These are phyloP conservation scores for Emericellopsis cladophorae DNA, from an alignment of 2,329 filamentous ascomycete species.

Conservation along the genomic window DNA sequence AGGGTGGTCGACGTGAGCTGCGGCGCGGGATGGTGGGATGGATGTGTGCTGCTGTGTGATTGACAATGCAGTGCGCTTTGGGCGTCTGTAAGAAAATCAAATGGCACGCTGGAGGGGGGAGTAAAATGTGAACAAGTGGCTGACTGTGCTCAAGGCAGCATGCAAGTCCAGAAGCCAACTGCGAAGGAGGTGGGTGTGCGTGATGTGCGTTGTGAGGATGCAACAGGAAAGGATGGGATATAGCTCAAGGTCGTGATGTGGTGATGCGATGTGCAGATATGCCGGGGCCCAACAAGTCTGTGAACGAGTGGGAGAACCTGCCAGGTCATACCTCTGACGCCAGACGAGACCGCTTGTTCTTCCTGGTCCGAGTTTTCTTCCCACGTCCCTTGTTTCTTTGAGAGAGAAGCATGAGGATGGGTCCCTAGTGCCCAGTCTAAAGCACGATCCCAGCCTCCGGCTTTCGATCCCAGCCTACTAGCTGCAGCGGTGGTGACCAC, in stretches of 20 bases:
- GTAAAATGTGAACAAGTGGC: not conserved
- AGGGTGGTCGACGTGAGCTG: not conserved
- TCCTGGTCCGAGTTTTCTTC: not conserved
- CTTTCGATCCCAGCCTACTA: too few relatives aligned
- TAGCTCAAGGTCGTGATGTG: too few relatives aligned
- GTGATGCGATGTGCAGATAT: not conserved
- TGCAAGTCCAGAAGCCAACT: not conserved
- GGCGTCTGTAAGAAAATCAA: not conserved
- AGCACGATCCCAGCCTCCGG: constrained; percentile 1
- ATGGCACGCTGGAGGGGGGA: not conserved
- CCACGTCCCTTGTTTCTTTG: not conserved
- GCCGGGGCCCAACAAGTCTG: not conserved
- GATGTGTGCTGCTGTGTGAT: too few relatives aligned
- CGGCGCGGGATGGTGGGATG: not conserved
- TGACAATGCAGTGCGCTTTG: not conserved
- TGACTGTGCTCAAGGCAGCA: too few relatives aligned
- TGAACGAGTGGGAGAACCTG: not conserved
- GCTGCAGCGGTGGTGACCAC: too few relatives aligned
- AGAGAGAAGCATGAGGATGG: not conserved
- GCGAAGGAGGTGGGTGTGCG: not conserved
- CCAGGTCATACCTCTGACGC: constrained; percentile 1
- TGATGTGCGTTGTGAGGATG: too few relatives aligned
- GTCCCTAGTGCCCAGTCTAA: not conserved
- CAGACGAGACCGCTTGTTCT: not conserved
- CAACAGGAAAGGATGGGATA: too few relatives aligned